These are phyloP conservation scores for Pelargonium cotyledonis DNA, from an alignment of 441 rosid species.

Conservation along the genomic window DNA sequence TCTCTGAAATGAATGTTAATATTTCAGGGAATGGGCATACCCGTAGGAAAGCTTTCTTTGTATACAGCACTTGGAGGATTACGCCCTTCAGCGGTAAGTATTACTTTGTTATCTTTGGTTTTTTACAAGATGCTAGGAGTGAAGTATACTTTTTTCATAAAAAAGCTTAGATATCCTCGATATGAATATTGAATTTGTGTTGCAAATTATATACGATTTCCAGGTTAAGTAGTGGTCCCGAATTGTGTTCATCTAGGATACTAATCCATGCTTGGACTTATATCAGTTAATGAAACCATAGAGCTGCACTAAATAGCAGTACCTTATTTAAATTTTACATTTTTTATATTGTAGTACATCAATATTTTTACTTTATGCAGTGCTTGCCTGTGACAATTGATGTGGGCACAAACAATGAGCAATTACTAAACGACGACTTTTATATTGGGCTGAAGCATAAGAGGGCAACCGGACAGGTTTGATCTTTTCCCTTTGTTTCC, in stretches of 20 bases:
- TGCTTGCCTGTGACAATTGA: constrained; percentile 87
- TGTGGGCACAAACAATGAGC: constrained; percentile 85
- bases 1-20: constrained; percentile 5
- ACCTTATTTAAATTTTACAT: background rate
- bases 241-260: background rate
- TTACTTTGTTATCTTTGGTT: background rate
- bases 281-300: background rate
- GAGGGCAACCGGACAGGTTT: constrained; percentile 82
- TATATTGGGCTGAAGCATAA: constrained; percentile 68
- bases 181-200: too few species aligned
- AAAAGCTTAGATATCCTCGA: too few species aligned
- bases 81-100: constrained; percentile 78
- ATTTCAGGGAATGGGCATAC: constrained; percentile 95
- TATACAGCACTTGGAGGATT: constrained; percentile 91
- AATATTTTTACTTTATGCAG: constrained; percentile 30
- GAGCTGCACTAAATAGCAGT: constrained; percentile 3
- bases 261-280: background rate
- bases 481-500: constrained; percentile 7
- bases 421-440: constrained; percentile 71
- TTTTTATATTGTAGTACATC: background rate
- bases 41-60: constrained; percentile 86
- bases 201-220: background rate
- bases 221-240: background rate
- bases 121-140: too few species aligned
- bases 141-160: too few species aligned